Evolutionary conservation across 352 stramenopile genomes (phyloP).

Genomic region (Pythium rhizo-oryzae): DNA sequence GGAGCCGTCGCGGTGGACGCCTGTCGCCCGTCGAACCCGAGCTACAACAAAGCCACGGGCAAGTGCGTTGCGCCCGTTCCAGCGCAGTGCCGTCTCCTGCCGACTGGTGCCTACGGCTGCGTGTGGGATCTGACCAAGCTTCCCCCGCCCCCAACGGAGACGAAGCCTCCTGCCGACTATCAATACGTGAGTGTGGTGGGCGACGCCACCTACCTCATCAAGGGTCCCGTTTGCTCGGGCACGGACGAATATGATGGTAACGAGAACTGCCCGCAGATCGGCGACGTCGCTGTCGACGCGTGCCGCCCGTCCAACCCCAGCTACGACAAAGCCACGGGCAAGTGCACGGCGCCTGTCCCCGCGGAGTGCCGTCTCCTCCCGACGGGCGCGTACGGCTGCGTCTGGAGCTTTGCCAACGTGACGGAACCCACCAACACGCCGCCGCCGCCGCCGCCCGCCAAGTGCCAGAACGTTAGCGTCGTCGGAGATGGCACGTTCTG

Average conservation of each 20-base stretch:
- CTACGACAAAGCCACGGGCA: slow-evolving; percentile 18
- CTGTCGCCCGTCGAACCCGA: slow-evolving; percentile 23
- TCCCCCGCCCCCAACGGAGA: too few relatives aligned
- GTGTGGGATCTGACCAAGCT: slow-evolving; percentile 24
- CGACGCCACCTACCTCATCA: slow-evolving; percentile 38
- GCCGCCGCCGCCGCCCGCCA: not conserved
- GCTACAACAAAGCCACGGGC: slow-evolving; percentile 14
- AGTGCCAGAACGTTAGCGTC: slow-evolving; percentile 33
- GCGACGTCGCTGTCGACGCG: slow-evolving; percentile 20
- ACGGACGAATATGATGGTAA: too few relatives aligned
- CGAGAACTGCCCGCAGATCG: slow-evolving; percentile 26
- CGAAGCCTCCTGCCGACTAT: too few relatives aligned
- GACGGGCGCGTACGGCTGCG: slow-evolving; percentile 15
- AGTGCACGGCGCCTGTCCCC: slow-evolving; percentile 22
- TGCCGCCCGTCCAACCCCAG: slow-evolving; percentile 23
- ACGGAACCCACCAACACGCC: too few relatives aligned
- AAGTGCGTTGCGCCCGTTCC: slow-evolving; percentile 22
- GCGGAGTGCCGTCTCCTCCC: slow-evolving; percentile 9
- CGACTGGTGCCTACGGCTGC: slow-evolving; percentile 10
- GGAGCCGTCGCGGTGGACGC: slow-evolving; percentile 16
- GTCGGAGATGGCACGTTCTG: slow-evolving; percentile 36
- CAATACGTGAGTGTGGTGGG: too few relatives aligned
- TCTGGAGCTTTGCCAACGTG: slow-evolving; percentile 22
- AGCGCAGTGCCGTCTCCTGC: slow-evolving; percentile 10
- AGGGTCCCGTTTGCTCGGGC: slow-evolving; percentile 29